Evolutionary conservation across 228 moss, liverwort and hornwort genomes (phyloP), one percentile per base, ranked within the genome.

Genomic region (Sphagnum fallax): DNA sequence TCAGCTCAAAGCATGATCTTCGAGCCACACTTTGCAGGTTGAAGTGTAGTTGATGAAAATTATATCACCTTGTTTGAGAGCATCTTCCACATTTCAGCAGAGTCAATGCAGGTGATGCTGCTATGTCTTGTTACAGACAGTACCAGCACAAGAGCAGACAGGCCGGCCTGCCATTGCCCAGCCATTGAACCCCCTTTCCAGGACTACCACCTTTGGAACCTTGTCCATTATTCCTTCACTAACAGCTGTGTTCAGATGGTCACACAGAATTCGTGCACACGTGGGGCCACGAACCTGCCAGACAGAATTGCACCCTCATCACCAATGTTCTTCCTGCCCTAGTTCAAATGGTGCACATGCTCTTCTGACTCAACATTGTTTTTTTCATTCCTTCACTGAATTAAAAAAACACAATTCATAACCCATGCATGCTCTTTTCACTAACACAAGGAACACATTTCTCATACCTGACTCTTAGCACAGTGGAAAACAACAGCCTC

Each of bases 401-500:
- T 32, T 2, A 3, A 1, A 32, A 32, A 32, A 32, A 32, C 32
- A 32, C 32, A 2, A 32, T 32, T 32, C 32, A 32, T 32, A 1
- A 32, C 32, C 32, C 32, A 32, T 32, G 32, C 9, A 55, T 8
- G 12, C 55, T 12, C 12, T 55, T 55, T 12, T 55, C 9, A 55
- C 55, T 12, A 55, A 12, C 8, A 8, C 8, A 12, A 12, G 55
- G 12, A 55, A 12, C 55, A 55, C 12, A 55, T 55, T 55, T 55
- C 65, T 10, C 71, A 5, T 55, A 91, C 91, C 87, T 91, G 91
- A 67, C 93, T 93, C 71, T 85, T 83, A 60, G 93, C 87, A 79
- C 97, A 89, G 70, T 91, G 89, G 60, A 98, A 93, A 52, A 98
- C 89, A 48, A 91, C 90, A 53, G 84, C 89, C 9, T 90, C 89